Evolutionary conservation across 768 basidiomycete genomes (phyloP), one percentile per base, ranked within the genome.

Genomic region (Russula sp.): DNA sequence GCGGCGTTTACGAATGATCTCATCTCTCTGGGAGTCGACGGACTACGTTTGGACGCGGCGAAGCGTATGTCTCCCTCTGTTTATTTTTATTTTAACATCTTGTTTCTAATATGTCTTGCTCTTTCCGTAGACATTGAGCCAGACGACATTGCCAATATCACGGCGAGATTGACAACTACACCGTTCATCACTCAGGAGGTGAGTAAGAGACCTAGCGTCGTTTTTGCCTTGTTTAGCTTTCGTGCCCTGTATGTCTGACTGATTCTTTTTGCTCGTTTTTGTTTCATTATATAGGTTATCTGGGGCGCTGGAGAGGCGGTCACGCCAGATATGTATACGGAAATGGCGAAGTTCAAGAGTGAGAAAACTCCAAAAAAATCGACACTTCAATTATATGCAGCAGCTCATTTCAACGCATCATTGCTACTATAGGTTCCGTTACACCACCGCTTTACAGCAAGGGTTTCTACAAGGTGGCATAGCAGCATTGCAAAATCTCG

Each of bases 271-370:
- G 6, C 16, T 30, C 5, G 0, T 10, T 28, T 26, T 30, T 5
- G 0, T 46, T n/a, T 46, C 42, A 44, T 13, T 10, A 2, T 51
- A 34, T 30, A 65, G 66, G 73, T 75, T 28, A 72, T 78, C 38
- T 79, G 62, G 52, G 85, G 76, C 34, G 80, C 73, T 0, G 84
- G 83, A 0, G 79, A 87, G 63, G 78, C 83, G 0, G 72, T 79
- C 16, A 79, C 80, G 51, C 86, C 87, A 0, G 78, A 78, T 0
- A 79, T 86, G 69, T 89, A 88, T 69, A 75, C 75, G 70, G 69
- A 0, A 86, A 79, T 78, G 82, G 84, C 13, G 84, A 87, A 69
- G 86, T 87, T 3, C 85, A 88, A 75, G 87, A 88, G 85, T 79
- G 22, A 46, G 65, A 22, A 0, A 40, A 16, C 7, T 20, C 13